phyloP scores from a whole-genome alignment of 306 rosid genomes.

The Urtica urens region DNA sequence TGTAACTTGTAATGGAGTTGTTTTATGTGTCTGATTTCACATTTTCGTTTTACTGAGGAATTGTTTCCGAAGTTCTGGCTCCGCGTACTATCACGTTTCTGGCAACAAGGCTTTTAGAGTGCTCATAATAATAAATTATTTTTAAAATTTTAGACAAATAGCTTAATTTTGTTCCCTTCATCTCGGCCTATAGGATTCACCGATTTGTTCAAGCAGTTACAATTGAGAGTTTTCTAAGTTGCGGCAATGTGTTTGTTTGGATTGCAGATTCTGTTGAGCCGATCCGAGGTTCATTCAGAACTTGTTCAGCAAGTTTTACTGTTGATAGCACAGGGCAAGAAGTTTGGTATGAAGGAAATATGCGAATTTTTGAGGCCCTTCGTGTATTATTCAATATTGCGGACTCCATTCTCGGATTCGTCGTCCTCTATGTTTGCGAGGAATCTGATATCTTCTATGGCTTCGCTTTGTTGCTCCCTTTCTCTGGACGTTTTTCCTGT shows the following conservation, averaged over 20 bases:
- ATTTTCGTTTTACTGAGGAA: not conserved
- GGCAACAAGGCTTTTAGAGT: too few species aligned
- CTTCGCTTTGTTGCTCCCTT: conserved; percentile 57
- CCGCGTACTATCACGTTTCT: too few species aligned
- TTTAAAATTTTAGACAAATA: too few species aligned
- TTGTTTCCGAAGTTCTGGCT: too few species aligned
- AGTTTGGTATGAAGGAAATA: conserved; percentile 43
- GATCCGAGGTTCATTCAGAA: conserved; percentile 59
- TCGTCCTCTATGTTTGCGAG: conserved; percentile 41
- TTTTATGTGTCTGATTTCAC: not conserved
- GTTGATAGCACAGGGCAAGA: conserved; percentile 49
- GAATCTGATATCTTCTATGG: conserved; percentile 49
- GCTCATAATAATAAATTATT: too few species aligned
- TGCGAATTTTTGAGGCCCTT: conserved; percentile 70
- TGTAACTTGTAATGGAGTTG: not conserved
- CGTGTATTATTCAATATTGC: conserved; percentile 41
- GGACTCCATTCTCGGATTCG: conserved; percentile 39
- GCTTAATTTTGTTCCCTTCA: too few species aligned
- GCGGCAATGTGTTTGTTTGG: conserved; percentile 13
- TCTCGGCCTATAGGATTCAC: too few species aligned
- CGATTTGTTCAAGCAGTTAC: too few species aligned
- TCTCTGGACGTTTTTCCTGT: conserved; percentile 58
- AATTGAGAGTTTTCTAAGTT: too few species aligned
- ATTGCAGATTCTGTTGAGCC: conserved; percentile 58
- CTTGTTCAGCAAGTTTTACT: conserved; percentile 68